Base-by-base conservation (phyloP, 371 early-diverging fungal species). In the Parasitella parasitica region DNA sequence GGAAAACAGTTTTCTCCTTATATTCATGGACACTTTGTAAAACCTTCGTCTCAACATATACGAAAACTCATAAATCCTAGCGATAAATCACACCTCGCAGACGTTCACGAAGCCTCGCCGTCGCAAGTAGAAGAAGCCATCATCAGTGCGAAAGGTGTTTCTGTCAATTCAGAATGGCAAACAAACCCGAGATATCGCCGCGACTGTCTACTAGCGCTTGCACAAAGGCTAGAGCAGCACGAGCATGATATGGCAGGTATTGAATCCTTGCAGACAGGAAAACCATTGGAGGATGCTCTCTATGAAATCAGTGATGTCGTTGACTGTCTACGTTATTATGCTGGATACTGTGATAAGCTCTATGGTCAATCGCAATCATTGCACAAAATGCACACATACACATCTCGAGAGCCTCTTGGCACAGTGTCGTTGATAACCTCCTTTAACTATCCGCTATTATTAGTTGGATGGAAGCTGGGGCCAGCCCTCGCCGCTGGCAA, bases 261-360 rank as follows among this genome's bases (percentile, higher is more conserved):
- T 24, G 97, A 96, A 70, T 83, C 89, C n/a, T 52, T 83, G 15
- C 89, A 94, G 69, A 92, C 89, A 6, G 96, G 97, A 3, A 95
- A 96, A 72, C 85, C 92, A 0, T 66, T 87, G 16, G 54, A 50
- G 1, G 87, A 86, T 48, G 82, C 89, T 13, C 48, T 71, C 16
- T 76, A 71, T 36, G 78, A 77, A 52, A 55, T 81, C 2, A 70
- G 63, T 6, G 94, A 94, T 59, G 71, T 85, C 5, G 77, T 91
- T 27, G 89, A 91, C 22, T 83, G 83, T 50, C 81, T 91, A 65
- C 77, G 88, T 30, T 84, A 87, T 66, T 93, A 85, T 80, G 92
- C 91, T 0, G 92, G 92, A 9, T 88, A 84, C 41, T 86, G 91
- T 3, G 93, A 93, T 67, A 92, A 91, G 66, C 65, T 85, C 11